Evolutionary conservation across 345 rosid genomes (phyloP), one percentile per base, ranked within the genome.

Genomic region (Syzygium oleosum): DNA sequence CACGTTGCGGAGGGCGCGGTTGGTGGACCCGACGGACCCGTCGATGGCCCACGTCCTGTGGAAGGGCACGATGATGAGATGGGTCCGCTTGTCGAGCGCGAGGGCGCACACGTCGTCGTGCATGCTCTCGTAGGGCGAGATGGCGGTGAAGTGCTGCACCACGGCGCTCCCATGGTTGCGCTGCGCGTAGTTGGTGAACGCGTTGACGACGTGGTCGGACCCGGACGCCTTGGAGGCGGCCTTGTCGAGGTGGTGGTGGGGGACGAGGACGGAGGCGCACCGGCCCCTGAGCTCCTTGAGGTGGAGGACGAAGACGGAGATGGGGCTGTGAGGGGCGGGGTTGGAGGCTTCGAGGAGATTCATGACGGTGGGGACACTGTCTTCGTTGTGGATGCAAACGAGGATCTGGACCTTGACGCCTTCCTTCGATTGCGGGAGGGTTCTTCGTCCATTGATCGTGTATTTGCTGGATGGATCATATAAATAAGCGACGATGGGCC

Each of bases 51-150:
- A 88, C 12, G 85, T 84, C 79, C 84, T 88, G 29, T 90, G 91
- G 89, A 93, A 96, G 9, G 98, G 97, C 63, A 95, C 56, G 73
- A 96, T 85, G 84, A 95, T 88, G 79, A 95, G 86, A 59, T 91
- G 88, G 34, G 91, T 91, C 27, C 89, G 85, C 86, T 94, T 95
- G 84, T 94, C 98, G 85, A 93, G 93, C 2, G 97, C 96, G 9
- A 95, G 88, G 38, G 87, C 87, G 89, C 96, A 93, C 1, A 96
- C 88, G 87, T 95, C 98, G 73, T 95, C 94, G 59, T 93, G 95
- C 97, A 96, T 96, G 0, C 92, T 90, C 53, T 92, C 52, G 90
- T 88, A 92, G 17, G 95, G 94, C 7, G 97, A 96, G n/a, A 95
- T 84, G 9, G 91, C 91, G 2, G 98, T 96, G 27, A 95, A 87